Evolutionary conservation across 768 basidiomycete species (phyloP).

Genomic region (Gyrodon lividus): DNA sequence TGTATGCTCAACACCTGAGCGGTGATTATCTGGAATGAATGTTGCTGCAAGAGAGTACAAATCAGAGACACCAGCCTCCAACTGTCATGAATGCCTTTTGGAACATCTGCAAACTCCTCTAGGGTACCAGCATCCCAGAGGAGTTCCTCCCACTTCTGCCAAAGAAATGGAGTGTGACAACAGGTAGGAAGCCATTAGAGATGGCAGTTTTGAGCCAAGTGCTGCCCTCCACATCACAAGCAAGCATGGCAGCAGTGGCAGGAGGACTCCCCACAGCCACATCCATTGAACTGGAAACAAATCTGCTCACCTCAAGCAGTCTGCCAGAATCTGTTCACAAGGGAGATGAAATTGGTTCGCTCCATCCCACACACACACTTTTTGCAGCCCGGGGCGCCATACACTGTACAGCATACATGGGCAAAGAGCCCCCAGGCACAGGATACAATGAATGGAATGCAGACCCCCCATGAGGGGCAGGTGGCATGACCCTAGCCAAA

Average conservation of each 20-base stretch:
- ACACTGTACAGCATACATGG: neutral
- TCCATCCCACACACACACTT: neutral
- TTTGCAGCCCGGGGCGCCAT: neutral
- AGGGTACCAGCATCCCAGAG: constrained; percentile 13
- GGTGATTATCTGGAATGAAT: no score
- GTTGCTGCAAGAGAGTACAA: no score
- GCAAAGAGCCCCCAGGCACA: neutral
- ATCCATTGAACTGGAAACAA: neutral
- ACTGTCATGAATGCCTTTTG: constrained; percentile 9
- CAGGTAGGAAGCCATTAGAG: constrained; percentile 16
- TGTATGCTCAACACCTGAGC: no score
- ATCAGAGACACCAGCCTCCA: no score
- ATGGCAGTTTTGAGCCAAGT: constrained; percentile 14
- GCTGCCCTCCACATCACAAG: neutral
- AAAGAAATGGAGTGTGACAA: constrained; percentile 26
- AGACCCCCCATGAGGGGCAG: neutral
- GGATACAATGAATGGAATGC: neutral
- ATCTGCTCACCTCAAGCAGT: neutral
- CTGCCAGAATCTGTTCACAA: neutral
- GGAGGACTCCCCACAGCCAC: neutral
- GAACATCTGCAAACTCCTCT: constrained; percentile 21
- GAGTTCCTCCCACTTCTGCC: no score
- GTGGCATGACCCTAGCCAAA: neutral
- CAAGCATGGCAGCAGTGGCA: neutral
- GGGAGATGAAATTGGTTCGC: neutral